phyloP scores from a whole-genome alignment of 495 filamentous ascomycete species.

The Pseudomonodictys pantanalensis region DNA sequence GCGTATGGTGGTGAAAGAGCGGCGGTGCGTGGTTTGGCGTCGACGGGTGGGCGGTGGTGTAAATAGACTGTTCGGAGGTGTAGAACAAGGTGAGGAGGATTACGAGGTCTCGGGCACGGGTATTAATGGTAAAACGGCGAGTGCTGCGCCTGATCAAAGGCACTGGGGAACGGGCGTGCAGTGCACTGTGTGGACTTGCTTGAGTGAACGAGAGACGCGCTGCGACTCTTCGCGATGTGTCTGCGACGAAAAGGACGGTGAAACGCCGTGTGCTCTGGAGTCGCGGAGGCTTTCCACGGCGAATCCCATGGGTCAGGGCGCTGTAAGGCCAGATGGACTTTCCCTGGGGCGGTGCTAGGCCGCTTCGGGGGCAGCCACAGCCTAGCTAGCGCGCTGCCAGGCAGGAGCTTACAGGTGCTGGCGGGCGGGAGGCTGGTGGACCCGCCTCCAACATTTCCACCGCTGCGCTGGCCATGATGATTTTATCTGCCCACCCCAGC shows the following conservation, averaged over 20 bases:
- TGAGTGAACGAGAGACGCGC: background rate
- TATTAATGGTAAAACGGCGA: no score
- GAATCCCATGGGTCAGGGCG: background rate
- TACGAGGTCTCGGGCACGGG: slow-evolving; percentile 14
- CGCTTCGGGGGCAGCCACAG: background rate
- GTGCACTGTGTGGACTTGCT: background rate
- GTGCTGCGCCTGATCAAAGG: no score
- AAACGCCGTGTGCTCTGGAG: background rate
- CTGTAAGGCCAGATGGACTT: background rate
- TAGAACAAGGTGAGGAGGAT: slow-evolving; percentile 3
- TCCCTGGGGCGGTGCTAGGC: background rate
- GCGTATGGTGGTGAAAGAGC: no score
- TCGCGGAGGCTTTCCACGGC: background rate
- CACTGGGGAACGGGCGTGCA: no score
- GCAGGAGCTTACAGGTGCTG: background rate
- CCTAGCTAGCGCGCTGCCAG: no score
- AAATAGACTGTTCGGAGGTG: no score
- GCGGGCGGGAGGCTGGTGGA: background rate
- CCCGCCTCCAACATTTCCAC: background rate
- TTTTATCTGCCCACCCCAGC: background rate
- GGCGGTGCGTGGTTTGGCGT: no score
- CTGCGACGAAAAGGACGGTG: background rate
- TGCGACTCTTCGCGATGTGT: background rate
- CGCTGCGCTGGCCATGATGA: background rate
- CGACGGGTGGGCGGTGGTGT: no score